These are phyloP conservation scores for Geranomyces michiganensis DNA, from an alignment of 192 early-diverging fungal species.

Conservation along the genomic window DNA sequence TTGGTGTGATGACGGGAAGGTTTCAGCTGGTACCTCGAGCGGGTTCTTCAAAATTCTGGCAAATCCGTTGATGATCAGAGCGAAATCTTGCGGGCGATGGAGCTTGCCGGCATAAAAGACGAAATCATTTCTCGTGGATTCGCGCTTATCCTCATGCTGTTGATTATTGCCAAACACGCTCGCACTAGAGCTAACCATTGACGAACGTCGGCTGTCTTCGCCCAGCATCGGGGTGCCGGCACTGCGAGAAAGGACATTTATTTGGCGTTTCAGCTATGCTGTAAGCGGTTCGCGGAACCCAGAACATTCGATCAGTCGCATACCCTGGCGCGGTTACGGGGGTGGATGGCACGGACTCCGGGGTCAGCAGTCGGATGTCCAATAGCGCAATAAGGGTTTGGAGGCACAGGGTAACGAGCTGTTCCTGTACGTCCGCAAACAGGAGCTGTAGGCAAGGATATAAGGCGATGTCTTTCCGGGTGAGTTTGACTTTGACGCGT, in stretches of 20 bases:
- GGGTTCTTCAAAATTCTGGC: constrained; percentile 82
- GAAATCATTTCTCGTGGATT: constrained; percentile 68
- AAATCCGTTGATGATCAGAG: constrained; percentile 76
- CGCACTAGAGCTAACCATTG: constrained; percentile 21
- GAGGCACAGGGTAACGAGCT: constrained; percentile 70
- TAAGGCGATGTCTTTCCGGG: no score
- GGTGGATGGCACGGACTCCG: neutral
- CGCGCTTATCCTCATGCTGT: constrained; percentile 14
- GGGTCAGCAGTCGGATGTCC: constrained; percentile 46
- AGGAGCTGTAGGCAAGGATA: constrained; percentile 43
- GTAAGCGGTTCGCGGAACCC: no score
- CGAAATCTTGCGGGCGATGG: constrained; percentile 81
- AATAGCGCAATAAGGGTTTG: constrained; percentile 71
- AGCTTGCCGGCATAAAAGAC: constrained; percentile 77
- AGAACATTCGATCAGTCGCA: neutral
- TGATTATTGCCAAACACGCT: neutral
- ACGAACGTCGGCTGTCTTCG: constrained; percentile 14
- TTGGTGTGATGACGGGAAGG: no score
- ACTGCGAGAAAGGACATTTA: neutral
- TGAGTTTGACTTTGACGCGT: neutral
- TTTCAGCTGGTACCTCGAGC: constrained; percentile 46
- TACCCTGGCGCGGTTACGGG: neutral
- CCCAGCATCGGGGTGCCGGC: neutral
- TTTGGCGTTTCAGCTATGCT: no score
- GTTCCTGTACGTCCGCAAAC: constrained; percentile 72